Evolutionary conservation across 257 asterid species (phyloP).

Genomic region (Fraxinus cuspidata): DNA sequence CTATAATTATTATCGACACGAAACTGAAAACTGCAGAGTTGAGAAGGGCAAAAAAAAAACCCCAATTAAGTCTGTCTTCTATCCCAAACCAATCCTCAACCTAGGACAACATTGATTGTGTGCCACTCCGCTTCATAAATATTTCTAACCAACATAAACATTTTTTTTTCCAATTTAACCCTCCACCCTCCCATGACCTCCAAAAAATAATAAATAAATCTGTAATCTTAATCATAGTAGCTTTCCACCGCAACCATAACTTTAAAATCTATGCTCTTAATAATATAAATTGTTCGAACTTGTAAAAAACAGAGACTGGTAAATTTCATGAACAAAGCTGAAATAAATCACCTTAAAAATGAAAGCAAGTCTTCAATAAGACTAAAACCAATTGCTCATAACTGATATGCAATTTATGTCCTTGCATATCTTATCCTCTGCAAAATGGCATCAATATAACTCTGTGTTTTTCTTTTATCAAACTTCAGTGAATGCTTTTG

Average conservation of each 20-base stretch:
- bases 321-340: not conserved
- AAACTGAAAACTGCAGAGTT: too few relatives aligned
- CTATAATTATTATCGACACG: too few relatives aligned
- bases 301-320: not conserved
- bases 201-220: too few relatives aligned
- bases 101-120: not conserved
- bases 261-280: not conserved
- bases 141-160: not conserved
- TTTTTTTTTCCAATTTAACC: not conserved
- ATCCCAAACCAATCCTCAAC: not conserved
- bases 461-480: not conserved
- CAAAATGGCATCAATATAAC: not conserved
- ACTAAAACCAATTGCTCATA: not conserved
- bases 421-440: not conserved
- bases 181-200: not conserved
- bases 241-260: too few relatives aligned
- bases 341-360: not conserved
- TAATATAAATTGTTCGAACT: not conserved
- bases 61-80: too few relatives aligned
- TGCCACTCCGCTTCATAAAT: not conserved
- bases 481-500: not conserved
- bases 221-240: not conserved
- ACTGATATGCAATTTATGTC: not conserved
- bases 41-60: too few relatives aligned
- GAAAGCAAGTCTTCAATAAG: not conserved